These are phyloP conservation scores for Pseudopithomyces chartarum DNA, from an alignment of 2,329 filamentous ascomycete species.

Conservation along the genomic window DNA sequence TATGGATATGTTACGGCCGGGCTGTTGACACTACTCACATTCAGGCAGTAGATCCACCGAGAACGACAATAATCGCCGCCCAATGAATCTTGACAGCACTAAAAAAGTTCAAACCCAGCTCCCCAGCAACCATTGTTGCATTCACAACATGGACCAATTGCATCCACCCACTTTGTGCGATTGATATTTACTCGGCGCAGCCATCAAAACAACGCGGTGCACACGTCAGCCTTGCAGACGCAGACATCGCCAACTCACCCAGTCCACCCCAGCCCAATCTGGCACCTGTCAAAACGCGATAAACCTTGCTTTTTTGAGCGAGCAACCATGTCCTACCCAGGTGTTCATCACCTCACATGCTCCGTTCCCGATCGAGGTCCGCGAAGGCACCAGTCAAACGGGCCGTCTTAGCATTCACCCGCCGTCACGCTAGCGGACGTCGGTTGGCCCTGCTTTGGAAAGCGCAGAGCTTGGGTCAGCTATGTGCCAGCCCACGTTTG, in stretches of 20 bases:
- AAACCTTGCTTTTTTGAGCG: slow-evolving; percentile 10
- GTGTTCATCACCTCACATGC: slow-evolving; percentile 1
- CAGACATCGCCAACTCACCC: slow-evolving; percentile 16
- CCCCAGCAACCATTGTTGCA: slow-evolving; percentile 15
- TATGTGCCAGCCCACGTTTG: background rate
- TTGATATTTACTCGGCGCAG: background rate
- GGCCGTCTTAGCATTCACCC: slow-evolving; percentile 12
- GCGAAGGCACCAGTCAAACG: slow-evolving; percentile 14
- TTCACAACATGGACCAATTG: slow-evolving; percentile 3
- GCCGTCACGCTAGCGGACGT: slow-evolving; percentile 22
- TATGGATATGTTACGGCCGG: slow-evolving; percentile 1
- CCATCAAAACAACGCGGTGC: slow-evolving; percentile 2
- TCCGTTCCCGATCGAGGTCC: slow-evolving; percentile 15
- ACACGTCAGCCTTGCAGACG: slow-evolving; percentile 20
- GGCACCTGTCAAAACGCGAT: background rate
- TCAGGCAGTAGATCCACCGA: slow-evolving; percentile 23
- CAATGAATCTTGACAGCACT: slow-evolving; percentile 12
- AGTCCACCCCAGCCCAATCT: slow-evolving; percentile 1
- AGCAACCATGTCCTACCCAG: slow-evolving; percentile 5
- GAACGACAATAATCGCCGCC: slow-evolving; percentile 13
- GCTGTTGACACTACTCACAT: slow-evolving; percentile 6
- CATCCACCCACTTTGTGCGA: background rate
- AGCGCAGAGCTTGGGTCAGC: slow-evolving; percentile 1
- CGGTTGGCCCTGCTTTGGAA: slow-evolving; percentile 1
- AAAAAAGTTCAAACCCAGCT: slow-evolving; percentile 13